Evolutionary conservation across 768 basidiomycete species (phyloP), one percentile per base, ranked within the genome.

Genomic region (Trametes cubensis): DNA sequence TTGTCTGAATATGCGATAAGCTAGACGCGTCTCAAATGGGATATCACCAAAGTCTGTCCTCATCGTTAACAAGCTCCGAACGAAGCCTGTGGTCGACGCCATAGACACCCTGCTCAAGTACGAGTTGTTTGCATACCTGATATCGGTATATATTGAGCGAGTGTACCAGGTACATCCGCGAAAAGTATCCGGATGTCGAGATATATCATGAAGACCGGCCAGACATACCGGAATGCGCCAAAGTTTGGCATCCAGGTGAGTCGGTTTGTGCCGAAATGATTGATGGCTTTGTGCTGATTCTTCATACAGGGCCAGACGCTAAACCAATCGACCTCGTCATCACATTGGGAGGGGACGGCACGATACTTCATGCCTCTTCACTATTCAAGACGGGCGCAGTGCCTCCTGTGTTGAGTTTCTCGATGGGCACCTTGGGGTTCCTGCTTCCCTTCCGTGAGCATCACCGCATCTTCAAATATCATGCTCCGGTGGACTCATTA

Each of bases 311-410:
- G 48, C 80, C 78, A 46, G 76, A 77, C 51, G 78, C 87, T 4
- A 79, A 86, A 65, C 82, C 81, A 57, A 90, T 96, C 60, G 91
- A 94, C 72, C 79, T 98, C 10, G 88, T 97, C 20, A 85, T 97
- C 26, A 96, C 95, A 0, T 76, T 98, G 1, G 95, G 95, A 47
- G 95, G 95, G 38, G 95, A 98, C 71, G 95, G 95, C 10, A 97
- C 95, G 6, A 95, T 97, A 51, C 81, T 98, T 1, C 94, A 95
- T 71, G 92, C 94, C 0, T 95, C 95, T 1, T 93, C 93, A 7
- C 77, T 98, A 10, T 98, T 98, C 74, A 90, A 87, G 66, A 79
- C 85, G 4, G 93, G 90, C n/a, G 90, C 91, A 21, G 94, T 97
- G 8, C 95, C 95, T 5, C 95, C 95, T 0, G 94, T 89, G 0